Percentiles rank a stretch among this genome's conserved stretches.
Evolutionary conservation across 1,284 basidiomycete species (phyloP).

Genomic region (Ustilago trichophora): DNA sequence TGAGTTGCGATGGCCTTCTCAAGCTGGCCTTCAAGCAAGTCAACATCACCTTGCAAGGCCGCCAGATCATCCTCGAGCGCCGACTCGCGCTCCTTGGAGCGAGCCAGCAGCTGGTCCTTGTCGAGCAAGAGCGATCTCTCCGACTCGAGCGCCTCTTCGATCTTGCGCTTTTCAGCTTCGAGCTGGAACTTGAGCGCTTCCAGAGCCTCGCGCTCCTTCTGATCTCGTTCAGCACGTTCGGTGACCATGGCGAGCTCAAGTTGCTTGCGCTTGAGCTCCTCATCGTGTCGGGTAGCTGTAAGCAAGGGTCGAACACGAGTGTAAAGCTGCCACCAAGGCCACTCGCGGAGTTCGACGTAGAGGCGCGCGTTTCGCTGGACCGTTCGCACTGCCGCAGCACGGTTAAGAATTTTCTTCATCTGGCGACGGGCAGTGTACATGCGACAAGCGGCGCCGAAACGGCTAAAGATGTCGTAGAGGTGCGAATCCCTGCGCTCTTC

Average conservation of each 20-base stretch:
- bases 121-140: constrained; percentile 83
- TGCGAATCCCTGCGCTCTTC: constrained; percentile 92
- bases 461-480: constrained; percentile 87
- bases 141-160: constrained; percentile 82
- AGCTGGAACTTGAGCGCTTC: constrained; percentile 56
- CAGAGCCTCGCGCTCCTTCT: constrained; percentile 57
- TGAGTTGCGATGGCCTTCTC: constrained; percentile 75
- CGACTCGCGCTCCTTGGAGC: constrained; percentile 83
- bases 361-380: constrained; percentile 93
- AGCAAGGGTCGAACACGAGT: constrained; percentile 92
- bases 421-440: constrained; percentile 87
- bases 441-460: constrained; percentile 83
- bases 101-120: constrained; percentile 84
- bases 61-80: constrained; percentile 85
- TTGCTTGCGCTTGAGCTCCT: constrained; percentile 88
- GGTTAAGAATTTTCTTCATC: constrained; percentile 93
- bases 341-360: constrained; percentile 82
- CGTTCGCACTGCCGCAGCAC: constrained; percentile 86
- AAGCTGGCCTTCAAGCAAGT: constrained; percentile 83
- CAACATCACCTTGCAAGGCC: constrained; percentile 82
- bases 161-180: constrained; percentile 64
- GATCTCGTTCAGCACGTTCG: constrained; percentile 63
- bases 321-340: constrained; percentile 99
- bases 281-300: constrained; percentile 89
- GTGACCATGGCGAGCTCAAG: constrained; percentile 77